Base-by-base conservation (phyloP, 352 stramenopile species). In the Phytophthora pluvialis region DNA sequence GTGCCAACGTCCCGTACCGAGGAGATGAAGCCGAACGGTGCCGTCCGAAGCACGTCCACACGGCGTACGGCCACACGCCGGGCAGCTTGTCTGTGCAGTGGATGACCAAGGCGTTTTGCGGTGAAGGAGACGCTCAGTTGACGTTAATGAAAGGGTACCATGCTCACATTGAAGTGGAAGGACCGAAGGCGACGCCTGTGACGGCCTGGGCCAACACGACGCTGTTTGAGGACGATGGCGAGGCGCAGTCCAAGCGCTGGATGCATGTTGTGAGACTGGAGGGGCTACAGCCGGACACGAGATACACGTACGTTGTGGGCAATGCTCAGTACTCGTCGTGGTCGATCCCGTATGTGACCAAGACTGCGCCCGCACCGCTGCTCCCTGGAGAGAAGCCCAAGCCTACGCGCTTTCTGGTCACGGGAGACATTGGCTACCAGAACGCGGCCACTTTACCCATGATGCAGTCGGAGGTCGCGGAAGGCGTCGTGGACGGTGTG, bases 381-480 rank as follows among this genome's bases (percentile, higher is more conserved):
- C 28, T 51, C 7, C 21, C 26, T 39, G 54, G 55, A 43, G 61
- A 67, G 12, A 64, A 50, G n/a, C 42, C 42, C 26, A 71, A 71
- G 40, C 88, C 83, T 9, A 85, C 83, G 55, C 77, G 80, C 0
- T 91, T 97, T 49, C 75, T 94, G 21, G 77, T 95, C 25, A 93
- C 86, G 0, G 88, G 86, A 16, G 89, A 97, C 46, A 95, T 97
- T 59, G 89, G 89, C 18, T 91, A 93, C 56, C 78, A 93, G 61
- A 97, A 97, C 53, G 89, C 86, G 0, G 82, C 79, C 35, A 93
- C 87, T 8, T 69, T 97, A 31, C 83, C 86, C 5, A 93, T 92
- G 81, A 94, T 93, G 81, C 85, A 94, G 60, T 91, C 84, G 3
- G 80, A 94, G 28, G 88, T 95, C 3, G 86, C 84, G 0, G 74